phyloP scores from a whole-genome alignment of 2,329 filamentous ascomycete species.

The Fusarium sp. region DNA sequence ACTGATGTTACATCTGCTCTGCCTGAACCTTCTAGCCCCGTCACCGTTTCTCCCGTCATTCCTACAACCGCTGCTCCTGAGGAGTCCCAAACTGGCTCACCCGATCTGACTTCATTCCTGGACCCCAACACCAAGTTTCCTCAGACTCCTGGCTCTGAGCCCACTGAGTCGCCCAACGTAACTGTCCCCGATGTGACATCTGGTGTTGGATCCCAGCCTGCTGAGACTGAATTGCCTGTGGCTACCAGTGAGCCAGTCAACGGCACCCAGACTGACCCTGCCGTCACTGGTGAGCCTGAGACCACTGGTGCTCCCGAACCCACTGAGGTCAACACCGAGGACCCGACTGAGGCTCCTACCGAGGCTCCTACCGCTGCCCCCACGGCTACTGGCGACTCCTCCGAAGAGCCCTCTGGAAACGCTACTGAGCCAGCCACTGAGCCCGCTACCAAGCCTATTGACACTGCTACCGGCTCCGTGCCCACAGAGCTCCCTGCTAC shows the following conservation, averaged over 20 bases:
- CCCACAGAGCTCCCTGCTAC: conserved; percentile 16
- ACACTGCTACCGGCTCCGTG: conserved; percentile 6
- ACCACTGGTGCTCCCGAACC: conserved; percentile 20
- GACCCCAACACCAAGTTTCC: conserved; percentile 29
- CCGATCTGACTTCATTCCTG: conserved; percentile 22
- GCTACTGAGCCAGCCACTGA: conserved; percentile 16
- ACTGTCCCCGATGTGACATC: conserved; percentile 23
- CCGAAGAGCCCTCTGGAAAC: conserved; percentile 9
- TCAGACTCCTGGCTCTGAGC: conserved; percentile 3
- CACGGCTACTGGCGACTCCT: conserved; percentile 13
- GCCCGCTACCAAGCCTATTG: conserved; percentile 19
- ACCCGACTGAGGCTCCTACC: conserved; percentile 12
- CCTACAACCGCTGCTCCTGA: conserved; percentile 11
- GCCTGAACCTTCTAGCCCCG: conserved; percentile 23
- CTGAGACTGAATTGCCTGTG: conserved; percentile 5
- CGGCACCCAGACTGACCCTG: conserved; percentile 18
- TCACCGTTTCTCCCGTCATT: conserved; percentile 22
- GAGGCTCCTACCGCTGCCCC: conserved; percentile 8
- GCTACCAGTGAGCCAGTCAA: conserved; percentile 25
- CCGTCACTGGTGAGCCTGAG: conserved; percentile 11
- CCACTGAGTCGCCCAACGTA: conserved; percentile 23
- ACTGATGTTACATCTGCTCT: conserved; percentile 18
- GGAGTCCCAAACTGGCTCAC: conserved; percentile 10
- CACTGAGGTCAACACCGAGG: neutral
- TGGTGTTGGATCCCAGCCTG: conserved; percentile 7